These are phyloP conservation scores for Exophiala aquamarina DNA, from an alignment of 2,329 filamentous ascomycete genomes.

Conservation along the genomic window DNA sequence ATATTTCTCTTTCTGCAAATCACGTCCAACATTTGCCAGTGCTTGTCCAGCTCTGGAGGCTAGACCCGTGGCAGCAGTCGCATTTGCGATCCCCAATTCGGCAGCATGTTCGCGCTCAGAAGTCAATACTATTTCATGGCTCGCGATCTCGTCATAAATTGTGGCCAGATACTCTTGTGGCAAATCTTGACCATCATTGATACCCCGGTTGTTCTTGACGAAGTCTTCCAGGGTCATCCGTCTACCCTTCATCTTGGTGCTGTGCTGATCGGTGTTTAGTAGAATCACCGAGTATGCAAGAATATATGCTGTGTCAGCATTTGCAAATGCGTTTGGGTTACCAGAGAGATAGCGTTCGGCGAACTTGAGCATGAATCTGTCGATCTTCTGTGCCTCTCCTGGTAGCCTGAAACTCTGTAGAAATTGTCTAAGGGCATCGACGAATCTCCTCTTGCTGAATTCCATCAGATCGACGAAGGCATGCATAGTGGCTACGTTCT, in stretches of 20 bases:
- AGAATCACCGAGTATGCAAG: slow-evolving; percentile 95
- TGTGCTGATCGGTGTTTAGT: slow-evolving; percentile 95
- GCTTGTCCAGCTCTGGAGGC: slow-evolving; percentile 84
- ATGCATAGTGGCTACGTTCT: slow-evolving; percentile 97
- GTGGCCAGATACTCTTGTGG: slow-evolving; percentile 85
- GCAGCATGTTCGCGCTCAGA: slow-evolving; percentile 89
- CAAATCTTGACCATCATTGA: slow-evolving; percentile 93
- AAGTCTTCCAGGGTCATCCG: slow-evolving; percentile 97
- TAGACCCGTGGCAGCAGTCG: slow-evolving; percentile 64
- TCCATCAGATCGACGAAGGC: slow-evolving; percentile 96
- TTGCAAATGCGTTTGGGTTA: slow-evolving; percentile 96
- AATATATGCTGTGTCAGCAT: slow-evolving; percentile 96
- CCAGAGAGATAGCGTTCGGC: slow-evolving; percentile 92
- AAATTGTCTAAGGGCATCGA: slow-evolving; percentile 87
- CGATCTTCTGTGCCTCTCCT: slow-evolving; percentile 97
- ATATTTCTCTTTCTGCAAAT: slow-evolving; percentile 89
- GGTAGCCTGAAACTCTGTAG: slow-evolving; percentile 92
- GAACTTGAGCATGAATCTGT: slow-evolving; percentile 99
- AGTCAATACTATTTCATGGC: slow-evolving; percentile 90
- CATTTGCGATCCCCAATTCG: slow-evolving; percentile 65
- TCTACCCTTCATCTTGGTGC: slow-evolving; percentile 73
- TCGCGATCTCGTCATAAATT: slow-evolving; percentile 89
- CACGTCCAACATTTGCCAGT: slow-evolving; percentile 85
- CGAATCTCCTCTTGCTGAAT: slow-evolving; percentile 86
- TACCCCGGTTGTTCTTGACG: slow-evolving; percentile 97